Conservation (phyloP, 805 yeast species). For the Zygosaccharomyces bisporus region DNA sequence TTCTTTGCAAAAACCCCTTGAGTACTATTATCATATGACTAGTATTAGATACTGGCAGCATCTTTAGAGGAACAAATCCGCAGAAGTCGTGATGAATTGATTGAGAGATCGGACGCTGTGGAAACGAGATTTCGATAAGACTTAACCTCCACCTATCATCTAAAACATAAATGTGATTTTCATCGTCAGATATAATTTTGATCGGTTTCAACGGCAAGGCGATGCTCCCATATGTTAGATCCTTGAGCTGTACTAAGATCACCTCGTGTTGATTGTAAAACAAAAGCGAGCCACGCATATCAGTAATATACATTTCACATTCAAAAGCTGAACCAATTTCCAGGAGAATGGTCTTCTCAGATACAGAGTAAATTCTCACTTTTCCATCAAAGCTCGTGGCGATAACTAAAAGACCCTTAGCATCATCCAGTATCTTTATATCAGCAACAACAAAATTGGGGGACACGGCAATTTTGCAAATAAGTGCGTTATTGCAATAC, state of each 20-base stretch:
- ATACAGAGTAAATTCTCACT: slow-evolving; percentile 2
- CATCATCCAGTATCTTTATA: slow-evolving; percentile 2
- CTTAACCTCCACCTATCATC: not conserved
- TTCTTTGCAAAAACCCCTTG: not conserved
- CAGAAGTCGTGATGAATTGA: slow-evolving; percentile 4
- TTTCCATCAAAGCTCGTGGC: slow-evolving; percentile 12
- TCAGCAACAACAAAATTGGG: slow-evolving; percentile 7
- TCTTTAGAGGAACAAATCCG: slow-evolving; percentile 7
- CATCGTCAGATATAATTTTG: not conserved
- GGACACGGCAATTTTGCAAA: not conserved
- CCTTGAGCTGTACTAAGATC: slow-evolving; percentile 4
- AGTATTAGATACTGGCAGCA: not conserved
- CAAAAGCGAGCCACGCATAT: slow-evolving; percentile 3
- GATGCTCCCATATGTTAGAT: slow-evolving; percentile 4
- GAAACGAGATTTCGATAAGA: not conserved
- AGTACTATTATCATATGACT: slow-evolving; percentile 1
- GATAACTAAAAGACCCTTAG: not conserved
- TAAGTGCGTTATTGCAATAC: not conserved
- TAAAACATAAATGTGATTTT: slow-evolving; percentile 1
- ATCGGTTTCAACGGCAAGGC: slow-evolving; percentile 7
- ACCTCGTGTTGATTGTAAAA: slow-evolving; percentile 10
- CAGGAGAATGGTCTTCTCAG: slow-evolving; percentile 1
- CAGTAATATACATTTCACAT: slow-evolving; percentile 1
- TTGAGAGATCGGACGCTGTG: not conserved
- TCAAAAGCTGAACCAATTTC: slow-evolving; percentile 6